These are phyloP conservation scores for Zopfia rhizophila DNA, from an alignment of 2,329 filamentous ascomycete genomes.

Conservation along the genomic window DNA sequence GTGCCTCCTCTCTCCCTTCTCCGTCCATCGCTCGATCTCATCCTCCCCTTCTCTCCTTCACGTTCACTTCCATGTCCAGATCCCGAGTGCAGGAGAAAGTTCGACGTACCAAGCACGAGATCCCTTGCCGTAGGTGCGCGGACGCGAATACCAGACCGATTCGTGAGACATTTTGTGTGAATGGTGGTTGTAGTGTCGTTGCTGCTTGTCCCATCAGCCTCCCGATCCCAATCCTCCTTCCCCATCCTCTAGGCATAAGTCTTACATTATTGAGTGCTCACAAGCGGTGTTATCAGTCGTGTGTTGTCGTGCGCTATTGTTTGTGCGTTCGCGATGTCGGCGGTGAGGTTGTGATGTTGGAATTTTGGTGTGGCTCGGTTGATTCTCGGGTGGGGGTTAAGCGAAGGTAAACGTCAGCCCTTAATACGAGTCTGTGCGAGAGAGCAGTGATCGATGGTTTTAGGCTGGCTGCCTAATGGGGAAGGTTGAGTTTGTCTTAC, in stretches of 20 bases:
- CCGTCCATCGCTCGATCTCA: neutral
- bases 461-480: too few relatives aligned
- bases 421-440: too few relatives aligned
- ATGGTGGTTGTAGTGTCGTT: slow-evolving; percentile 36
- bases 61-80: too few relatives aligned
- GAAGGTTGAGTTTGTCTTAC: too few relatives aligned
- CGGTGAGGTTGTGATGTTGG: slow-evolving; percentile 23
- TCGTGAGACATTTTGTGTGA: slow-evolving; percentile 38
- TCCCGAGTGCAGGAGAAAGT: too few relatives aligned
- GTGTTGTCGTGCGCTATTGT: slow-evolving; percentile 39
- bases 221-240: neutral
- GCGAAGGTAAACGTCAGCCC: too few relatives aligned
- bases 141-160: slow-evolving; percentile 93
- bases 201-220: slow-evolving; percentile 14
- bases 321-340: too few relatives aligned
- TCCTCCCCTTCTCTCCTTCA: neutral
- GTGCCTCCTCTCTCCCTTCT: slow-evolving; percentile 1
- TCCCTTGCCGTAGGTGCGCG: slow-evolving; percentile 95
- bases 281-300: slow-evolving; percentile 37
- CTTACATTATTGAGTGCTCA: slow-evolving; percentile 40
- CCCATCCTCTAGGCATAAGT: slow-evolving; percentile 10
- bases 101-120: slow-evolving; percentile 84
- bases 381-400: slow-evolving; percentile 37
- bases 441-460: too few relatives aligned
- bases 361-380: slow-evolving; percentile 37